A percentile compares a stretch with the other conserved stretches of the same genome.
Conservation (phyloP, 2,329 filamentous ascomycete species). For the Furcasterigmium sp. region DNA sequence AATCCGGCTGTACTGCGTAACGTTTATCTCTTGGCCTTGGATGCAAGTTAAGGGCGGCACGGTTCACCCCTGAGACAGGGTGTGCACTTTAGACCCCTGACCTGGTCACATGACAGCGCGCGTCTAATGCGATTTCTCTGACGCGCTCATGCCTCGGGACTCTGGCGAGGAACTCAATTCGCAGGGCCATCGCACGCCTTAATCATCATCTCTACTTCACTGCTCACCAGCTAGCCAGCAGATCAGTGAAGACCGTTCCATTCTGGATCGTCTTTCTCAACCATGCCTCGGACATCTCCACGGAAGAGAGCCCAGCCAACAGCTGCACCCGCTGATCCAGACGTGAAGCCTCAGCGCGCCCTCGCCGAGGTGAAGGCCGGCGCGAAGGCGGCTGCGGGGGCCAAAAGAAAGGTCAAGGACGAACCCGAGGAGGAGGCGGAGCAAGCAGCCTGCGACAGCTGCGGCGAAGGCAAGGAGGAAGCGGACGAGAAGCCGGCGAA, state of each 20-base stretch:
- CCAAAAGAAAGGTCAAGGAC: slow-evolving; percentile 11
- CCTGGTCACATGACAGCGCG: slow-evolving; percentile 2
- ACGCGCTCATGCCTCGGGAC: background rate
- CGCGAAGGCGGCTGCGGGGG: background rate
- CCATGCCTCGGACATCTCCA: slow-evolving; percentile 28
- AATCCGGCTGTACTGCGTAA: too few species aligned
- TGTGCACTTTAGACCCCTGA: too few species aligned
- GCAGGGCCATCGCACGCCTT: too few species aligned
- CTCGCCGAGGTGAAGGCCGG: background rate
- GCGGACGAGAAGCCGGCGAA: slow-evolving; percentile 25
- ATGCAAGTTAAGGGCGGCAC: too few species aligned
- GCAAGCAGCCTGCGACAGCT: slow-evolving; percentile 15
- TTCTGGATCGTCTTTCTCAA: too few species aligned
- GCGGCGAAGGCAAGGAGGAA: slow-evolving; percentile 13
- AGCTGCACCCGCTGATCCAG: background rate
- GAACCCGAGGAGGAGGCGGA: slow-evolving; percentile 21
- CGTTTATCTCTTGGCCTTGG: too few species aligned
- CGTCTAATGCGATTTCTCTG: background rate
- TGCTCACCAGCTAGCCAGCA: too few species aligned
- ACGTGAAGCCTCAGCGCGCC: slow-evolving; percentile 1
- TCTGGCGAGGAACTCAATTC: background rate
- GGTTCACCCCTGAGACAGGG: too few species aligned
- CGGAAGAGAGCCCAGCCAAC: slow-evolving; percentile 20
- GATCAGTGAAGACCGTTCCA: too few species aligned
- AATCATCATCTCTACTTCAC: too few species aligned